Percentiles rank a stretch among this genome's conserved stretches.
Evolutionary conservation across 345 rosid species (phyloP).

Genomic region (Brassica incana): DNA sequence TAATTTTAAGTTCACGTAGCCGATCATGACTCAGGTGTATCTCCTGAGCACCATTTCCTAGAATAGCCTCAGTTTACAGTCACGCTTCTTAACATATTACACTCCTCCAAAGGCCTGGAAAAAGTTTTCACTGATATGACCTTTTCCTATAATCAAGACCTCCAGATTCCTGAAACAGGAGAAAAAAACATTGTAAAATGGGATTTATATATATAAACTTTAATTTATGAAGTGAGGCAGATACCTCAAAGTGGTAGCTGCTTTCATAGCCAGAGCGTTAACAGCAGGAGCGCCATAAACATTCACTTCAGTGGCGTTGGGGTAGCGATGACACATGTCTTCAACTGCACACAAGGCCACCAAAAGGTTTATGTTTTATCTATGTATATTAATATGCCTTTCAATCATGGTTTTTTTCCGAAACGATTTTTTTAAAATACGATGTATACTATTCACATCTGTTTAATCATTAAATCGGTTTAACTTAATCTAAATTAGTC

Average conservation of each 20-base stretch:
- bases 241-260: slow-evolving; percentile 70
- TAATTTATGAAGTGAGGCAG: not conserved
- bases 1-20: slow-evolving; percentile 67
- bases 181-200: slow-evolving; percentile 1
- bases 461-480: too few relatives aligned
- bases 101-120: slow-evolving; percentile 80
- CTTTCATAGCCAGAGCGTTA: slow-evolving; percentile 70
- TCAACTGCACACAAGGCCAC: slow-evolving; percentile 56
- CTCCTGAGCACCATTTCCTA: slow-evolving; percentile 85
- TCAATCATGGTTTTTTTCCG: too few relatives aligned
- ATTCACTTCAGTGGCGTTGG: slow-evolving; percentile 88
- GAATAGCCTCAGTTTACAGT: slow-evolving; percentile 67
- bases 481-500: too few relatives aligned
- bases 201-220: not conserved
- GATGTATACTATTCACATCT: too few relatives aligned
- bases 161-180: slow-evolving; percentile 66
- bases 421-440: not conserved
- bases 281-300: slow-evolving; percentile 60
- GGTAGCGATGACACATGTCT: slow-evolving; percentile 84
- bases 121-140: slow-evolving; percentile 68
- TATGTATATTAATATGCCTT: not conserved
- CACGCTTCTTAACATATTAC: slow-evolving; percentile 70
- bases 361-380: not conserved
- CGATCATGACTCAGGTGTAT: slow-evolving; percentile 80
- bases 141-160: slow-evolving; percentile 72